Percentiles rank a stretch among this genome's conserved stretches.
These are phyloP conservation scores for Pascua guehoae DNA, from an alignment of 1,284 basidiomycete species.

Conservation along the genomic window DNA sequence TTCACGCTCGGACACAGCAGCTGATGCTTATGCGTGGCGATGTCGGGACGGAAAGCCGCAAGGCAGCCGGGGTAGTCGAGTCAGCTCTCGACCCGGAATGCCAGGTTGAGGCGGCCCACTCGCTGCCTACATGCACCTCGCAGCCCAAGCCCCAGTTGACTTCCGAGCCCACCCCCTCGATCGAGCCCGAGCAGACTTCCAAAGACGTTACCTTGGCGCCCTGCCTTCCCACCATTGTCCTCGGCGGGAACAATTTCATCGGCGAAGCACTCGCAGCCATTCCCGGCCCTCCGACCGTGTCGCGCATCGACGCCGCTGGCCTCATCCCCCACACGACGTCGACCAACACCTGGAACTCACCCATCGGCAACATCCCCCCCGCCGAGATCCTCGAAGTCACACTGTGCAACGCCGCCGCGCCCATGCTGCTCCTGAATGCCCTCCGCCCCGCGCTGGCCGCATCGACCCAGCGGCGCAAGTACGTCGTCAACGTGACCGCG, in stretches of 20 bases:
- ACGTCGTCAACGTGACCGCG: conserved; percentile 1
- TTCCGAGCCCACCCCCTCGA: no score
- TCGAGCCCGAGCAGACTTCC: no score
- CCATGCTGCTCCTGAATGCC: background rate
- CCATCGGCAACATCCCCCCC: background rate
- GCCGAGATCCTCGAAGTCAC: conserved; percentile 1
- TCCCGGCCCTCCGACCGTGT: background rate
- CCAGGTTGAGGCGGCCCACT: background rate
- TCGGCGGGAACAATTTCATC: no score
- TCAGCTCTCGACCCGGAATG: background rate
- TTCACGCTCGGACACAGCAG: no score
- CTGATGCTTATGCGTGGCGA: no score
- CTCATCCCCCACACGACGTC: background rate
- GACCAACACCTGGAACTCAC: background rate
- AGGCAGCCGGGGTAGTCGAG: no score
- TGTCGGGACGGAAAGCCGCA: no score
- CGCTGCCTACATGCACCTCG: no score
- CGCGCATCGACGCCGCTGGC: background rate
- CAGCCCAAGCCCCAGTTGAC: no score
- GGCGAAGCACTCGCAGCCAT: background rate
- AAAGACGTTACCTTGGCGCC: no score
- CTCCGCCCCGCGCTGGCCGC: background rate
- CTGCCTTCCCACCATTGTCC: no score
- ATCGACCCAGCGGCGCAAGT: background rate
- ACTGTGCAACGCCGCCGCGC: background rate